phyloP scores from a whole-genome alignment of 1,284 basidiomycete species.

The Rhizoctonia solani region DNA sequence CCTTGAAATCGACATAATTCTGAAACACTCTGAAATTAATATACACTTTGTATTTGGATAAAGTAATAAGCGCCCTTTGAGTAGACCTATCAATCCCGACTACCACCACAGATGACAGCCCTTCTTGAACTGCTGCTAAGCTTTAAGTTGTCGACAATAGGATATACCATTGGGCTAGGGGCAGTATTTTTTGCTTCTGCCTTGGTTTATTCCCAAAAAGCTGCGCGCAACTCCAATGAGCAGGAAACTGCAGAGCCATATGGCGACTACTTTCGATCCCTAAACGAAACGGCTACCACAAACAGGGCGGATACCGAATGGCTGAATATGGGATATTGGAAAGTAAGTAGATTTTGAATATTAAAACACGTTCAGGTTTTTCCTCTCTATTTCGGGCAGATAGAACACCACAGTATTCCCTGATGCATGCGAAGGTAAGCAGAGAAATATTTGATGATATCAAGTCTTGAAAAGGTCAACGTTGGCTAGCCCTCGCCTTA shows the following conservation, averaged over 20 bases:
- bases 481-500: conserved; percentile 56
- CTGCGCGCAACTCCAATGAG: neutral
- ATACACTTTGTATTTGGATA: neutral
- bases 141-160: neutral
- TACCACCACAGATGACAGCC: neutral
- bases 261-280: conserved; percentile 7
- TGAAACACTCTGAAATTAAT: neutral
- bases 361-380: conserved; percentile 4
- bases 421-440: conserved; percentile 61
- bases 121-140: neutral
- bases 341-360: conserved; percentile 47
- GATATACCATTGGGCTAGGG: neutral
- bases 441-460: neutral
- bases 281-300: neutral
- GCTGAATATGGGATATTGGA: conserved; percentile 72
- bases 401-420: conserved; percentile 60
- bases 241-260: conserved; percentile 15
- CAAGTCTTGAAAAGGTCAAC: neutral
- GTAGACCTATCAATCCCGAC: neutral
- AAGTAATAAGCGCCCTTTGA: neutral
- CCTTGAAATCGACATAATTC: conserved; percentile 52
- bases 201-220: neutral
- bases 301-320: conserved; percentile 54
- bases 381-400: too few relatives aligned
- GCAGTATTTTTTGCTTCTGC: neutral